Percentiles rank a stretch among this genome's conserved stretches.
phyloP scores from a whole-genome alignment of 345 rosid species.

The Euphorbia tirucalli region DNA sequence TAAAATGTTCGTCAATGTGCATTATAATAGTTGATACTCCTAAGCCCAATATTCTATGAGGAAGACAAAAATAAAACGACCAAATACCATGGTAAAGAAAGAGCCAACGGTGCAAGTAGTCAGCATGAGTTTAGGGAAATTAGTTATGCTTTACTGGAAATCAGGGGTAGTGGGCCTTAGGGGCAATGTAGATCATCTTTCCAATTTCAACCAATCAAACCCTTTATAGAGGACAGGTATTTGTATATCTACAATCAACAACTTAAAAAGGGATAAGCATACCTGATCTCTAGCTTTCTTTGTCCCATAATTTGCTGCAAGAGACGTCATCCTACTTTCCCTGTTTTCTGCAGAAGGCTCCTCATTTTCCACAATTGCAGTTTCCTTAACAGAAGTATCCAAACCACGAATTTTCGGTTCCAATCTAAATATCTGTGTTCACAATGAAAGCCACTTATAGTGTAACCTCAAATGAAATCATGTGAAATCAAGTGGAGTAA shows the following conservation, averaged over 20 bases:
- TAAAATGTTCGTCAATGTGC: no score
- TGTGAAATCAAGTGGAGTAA: not conserved
- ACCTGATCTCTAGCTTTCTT: slow-evolving; percentile 49
- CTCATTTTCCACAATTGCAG: slow-evolving; percentile 16
- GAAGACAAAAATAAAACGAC: no score
- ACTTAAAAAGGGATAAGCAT: slow-evolving; percentile 12
- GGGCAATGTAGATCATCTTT: not conserved
- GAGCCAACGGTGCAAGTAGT: no score
- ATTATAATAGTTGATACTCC: no score
- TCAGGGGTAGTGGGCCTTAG: no score
- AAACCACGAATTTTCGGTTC: slow-evolving; percentile 46
- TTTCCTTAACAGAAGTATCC: slow-evolving; percentile 36
- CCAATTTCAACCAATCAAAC: not conserved
- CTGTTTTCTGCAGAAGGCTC: slow-evolving; percentile 35
- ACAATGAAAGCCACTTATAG: not conserved
- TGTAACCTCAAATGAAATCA: not conserved
- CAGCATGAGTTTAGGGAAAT: no score
- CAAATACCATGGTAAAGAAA: no score
- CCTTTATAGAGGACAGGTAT: not conserved
- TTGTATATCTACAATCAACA: not conserved
- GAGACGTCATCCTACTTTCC: slow-evolving; percentile 20
- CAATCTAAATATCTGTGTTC: slow-evolving; percentile 63
- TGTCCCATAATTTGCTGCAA: slow-evolving; percentile 38
- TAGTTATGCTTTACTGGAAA: no score
- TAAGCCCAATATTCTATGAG: no score